Conservation (phyloP, 2,329 filamentous ascomycete species). For the Hypoxylon sp. region DNA sequence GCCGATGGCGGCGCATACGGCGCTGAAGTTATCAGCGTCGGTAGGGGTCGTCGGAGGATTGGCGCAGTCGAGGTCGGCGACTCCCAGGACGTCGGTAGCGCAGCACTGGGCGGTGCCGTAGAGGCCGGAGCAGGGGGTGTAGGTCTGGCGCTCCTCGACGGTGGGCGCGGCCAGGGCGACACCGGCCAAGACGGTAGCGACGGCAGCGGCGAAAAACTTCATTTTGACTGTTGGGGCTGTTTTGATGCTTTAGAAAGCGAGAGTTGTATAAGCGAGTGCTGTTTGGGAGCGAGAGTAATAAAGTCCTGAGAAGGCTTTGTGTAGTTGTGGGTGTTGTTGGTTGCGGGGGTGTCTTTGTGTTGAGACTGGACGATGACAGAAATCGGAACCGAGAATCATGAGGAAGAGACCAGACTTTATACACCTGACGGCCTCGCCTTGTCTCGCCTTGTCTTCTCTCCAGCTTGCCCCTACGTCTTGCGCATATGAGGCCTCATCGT, state of each 20-base stretch:
- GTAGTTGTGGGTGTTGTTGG: constrained; percentile 15
- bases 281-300: constrained; percentile 9
- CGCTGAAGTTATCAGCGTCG: constrained; percentile 57
- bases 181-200: constrained; percentile 40
- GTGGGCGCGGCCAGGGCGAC: constrained; percentile 38
- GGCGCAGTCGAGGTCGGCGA: constrained; percentile 61
- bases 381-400: constrained; percentile 3
- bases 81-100: constrained; percentile 67
- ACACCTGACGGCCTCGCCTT: constrained; percentile 2
- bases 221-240: constrained; percentile 36
- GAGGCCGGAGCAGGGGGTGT: constrained; percentile 56
- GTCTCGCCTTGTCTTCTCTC: neutral
- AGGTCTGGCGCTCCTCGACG: constrained; percentile 44
- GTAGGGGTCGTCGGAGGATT: constrained; percentile 64
- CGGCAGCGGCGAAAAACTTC: constrained; percentile 39
- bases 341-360: constrained; percentile 19
- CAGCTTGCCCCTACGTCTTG: neutral
- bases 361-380: constrained; percentile 14
- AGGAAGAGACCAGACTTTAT: constrained; percentile 33
- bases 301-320: constrained; percentile 23
- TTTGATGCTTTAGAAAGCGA: constrained; percentile 8
- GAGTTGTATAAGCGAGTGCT: constrained; percentile 10
- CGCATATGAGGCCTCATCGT: constrained; percentile 14
- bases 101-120: constrained; percentile 67
- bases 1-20: constrained; percentile 56